Evolutionary conservation across 129 eudicot genomes (phyloP).

Genomic region (Solidago caesia): DNA sequence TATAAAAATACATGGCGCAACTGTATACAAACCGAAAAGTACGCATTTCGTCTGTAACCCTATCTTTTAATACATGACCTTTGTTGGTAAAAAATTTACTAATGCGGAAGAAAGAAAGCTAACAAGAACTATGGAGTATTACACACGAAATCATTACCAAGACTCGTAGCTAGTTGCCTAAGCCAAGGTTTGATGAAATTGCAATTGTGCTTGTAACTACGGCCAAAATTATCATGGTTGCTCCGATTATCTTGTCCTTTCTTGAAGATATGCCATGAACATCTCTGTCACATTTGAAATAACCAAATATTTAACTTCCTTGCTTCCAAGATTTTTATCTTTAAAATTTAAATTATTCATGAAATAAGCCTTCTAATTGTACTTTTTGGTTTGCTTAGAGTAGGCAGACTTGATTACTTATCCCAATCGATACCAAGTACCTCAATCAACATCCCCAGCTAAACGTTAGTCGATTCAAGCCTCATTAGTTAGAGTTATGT

Average conservation of each 20-base stretch:
- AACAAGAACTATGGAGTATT: neutral
- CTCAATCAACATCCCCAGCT: neutral
- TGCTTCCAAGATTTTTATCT: neutral
- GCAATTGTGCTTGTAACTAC: conserved; percentile 73
- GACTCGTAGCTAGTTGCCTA: conserved; percentile 33
- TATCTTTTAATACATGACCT: too few species aligned
- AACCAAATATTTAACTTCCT: neutral
- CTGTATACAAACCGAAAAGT: too few species aligned
- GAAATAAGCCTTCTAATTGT: neutral
- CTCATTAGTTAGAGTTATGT: neutral
- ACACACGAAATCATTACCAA: conserved; percentile 16
- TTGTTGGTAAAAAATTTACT: too few species aligned
- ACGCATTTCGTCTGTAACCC: too few species aligned
- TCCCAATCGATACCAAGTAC: too few species aligned
- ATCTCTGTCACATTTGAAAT: conserved; percentile 54
- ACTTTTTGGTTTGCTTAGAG: too few species aligned
- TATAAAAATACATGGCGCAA: too few species aligned
- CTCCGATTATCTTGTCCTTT: conserved; percentile 72
- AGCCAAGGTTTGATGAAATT: conserved; percentile 69
- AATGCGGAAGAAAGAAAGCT: neutral
- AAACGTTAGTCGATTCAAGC: neutral
- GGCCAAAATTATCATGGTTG: conserved; percentile 61
- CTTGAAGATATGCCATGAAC: conserved; percentile 70
- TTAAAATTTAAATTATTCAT: neutral
- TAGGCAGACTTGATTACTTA: too few species aligned